phyloP scores from a whole-genome alignment of 352 stramenopile genomes.

The Pythium phragmitis region DNA sequence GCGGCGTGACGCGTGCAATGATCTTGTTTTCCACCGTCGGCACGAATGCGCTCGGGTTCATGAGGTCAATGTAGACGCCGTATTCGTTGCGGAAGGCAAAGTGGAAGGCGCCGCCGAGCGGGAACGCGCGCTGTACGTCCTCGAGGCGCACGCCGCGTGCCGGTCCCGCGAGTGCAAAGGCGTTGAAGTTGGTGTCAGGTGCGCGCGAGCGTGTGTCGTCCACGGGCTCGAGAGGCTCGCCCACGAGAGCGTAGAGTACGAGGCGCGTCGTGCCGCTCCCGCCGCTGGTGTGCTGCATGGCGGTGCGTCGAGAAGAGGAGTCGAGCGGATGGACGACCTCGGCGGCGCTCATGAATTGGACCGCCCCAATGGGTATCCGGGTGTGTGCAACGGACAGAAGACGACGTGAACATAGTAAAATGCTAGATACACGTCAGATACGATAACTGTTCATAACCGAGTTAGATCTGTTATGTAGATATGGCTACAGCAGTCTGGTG shows the following conservation, averaged over 20 bases:
- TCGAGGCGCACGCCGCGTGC: slow-evolving; percentile 37
- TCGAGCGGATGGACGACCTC: slow-evolving; percentile 30
- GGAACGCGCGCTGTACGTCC: slow-evolving; percentile 71
- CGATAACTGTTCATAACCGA: background rate
- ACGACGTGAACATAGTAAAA: background rate
- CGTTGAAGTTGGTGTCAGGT: slow-evolving; percentile 71
- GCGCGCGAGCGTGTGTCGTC: slow-evolving; percentile 42
- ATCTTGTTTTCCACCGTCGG: slow-evolving; percentile 71
- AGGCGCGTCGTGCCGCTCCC: slow-evolving; percentile 23
- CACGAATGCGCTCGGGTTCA: slow-evolving; percentile 62
- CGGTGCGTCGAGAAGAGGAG: slow-evolving; percentile 8
- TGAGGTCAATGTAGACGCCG: slow-evolving; percentile 68
- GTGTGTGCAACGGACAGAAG: slow-evolving; percentile 6
- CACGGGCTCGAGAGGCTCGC: slow-evolving; percentile 52
- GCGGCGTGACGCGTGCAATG: slow-evolving; percentile 57
- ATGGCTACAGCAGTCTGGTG: background rate
- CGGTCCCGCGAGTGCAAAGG: slow-evolving; percentile 45
- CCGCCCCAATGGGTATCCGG: background rate
- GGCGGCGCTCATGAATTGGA: slow-evolving; percentile 22
- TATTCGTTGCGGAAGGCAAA: slow-evolving; percentile 77
- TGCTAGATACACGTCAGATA: background rate
- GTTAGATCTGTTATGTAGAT: background rate
- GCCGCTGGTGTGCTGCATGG: slow-evolving; percentile 1
- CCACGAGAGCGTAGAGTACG: slow-evolving; percentile 70
- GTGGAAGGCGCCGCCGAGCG: slow-evolving; percentile 62